Percentiles rank a stretch among this genome's conserved stretches.
phyloP scores from a whole-genome alignment of 441 rosid species.

The Metrosideros polymorpha region DNA sequence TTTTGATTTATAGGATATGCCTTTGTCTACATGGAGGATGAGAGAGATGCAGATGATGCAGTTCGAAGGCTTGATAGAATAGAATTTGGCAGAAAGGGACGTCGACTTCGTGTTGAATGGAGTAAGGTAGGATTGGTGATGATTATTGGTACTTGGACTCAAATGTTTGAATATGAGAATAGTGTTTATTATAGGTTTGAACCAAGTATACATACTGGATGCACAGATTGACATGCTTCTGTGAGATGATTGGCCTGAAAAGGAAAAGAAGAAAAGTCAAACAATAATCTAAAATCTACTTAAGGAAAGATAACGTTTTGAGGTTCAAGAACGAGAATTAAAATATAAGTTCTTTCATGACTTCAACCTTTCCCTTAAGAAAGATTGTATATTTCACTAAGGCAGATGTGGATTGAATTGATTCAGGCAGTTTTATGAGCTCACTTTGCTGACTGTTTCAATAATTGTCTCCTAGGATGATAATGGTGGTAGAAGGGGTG shows the following conservation, averaged over 20 bases:
- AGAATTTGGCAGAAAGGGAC: constrained; percentile 5
- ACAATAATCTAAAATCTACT: background rate
- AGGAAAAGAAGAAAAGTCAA: background rate
- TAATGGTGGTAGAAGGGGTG: constrained; percentile 45
- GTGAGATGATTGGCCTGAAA: background rate
- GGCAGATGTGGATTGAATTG: background rate
- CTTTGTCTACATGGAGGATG: constrained; percentile 1
- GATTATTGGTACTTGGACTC: background rate
- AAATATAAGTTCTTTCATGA: background rate
- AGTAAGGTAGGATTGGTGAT: constrained; percentile 2
- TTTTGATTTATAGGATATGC: background rate
- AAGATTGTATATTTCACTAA: background rate
- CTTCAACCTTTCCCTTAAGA: background rate
- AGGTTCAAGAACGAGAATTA: background rate
- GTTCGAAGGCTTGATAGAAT: constrained; percentile 1
- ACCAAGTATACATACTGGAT: background rate
- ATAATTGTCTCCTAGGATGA: background rate
- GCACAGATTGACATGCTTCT: background rate
- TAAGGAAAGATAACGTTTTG: background rate
- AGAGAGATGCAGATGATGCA: constrained; percentile 1
- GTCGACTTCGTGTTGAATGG: constrained; percentile 13
- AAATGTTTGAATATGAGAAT: background rate
- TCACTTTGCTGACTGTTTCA: background rate
- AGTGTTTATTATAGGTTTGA: background rate
- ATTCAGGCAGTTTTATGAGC: background rate